Evolutionary conservation across 768 basidiomycete species (phyloP).

Genomic region (Mycena kentingensis): DNA sequence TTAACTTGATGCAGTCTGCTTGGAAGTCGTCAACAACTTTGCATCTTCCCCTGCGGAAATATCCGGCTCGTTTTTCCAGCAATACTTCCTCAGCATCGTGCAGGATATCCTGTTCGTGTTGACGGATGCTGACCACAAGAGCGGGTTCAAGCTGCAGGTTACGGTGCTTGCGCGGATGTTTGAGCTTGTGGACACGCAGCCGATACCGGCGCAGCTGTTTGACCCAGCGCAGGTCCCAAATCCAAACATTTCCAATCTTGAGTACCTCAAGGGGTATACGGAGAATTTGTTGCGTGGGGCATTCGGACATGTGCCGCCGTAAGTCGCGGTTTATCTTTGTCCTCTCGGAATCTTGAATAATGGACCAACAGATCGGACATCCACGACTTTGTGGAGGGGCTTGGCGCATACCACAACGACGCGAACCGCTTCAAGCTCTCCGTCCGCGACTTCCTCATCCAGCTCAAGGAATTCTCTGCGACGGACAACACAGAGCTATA

Average conservation of each 20-base stretch:
- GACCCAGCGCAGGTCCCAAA: slow-evolving; percentile 74
- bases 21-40: slow-evolving; percentile 96
- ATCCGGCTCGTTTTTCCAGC: slow-evolving; percentile 95
- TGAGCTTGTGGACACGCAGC: slow-evolving; percentile 82
- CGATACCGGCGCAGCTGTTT: slow-evolving; percentile 80
- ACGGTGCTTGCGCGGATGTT: slow-evolving; percentile 89
- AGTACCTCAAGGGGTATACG: slow-evolving; percentile 83
- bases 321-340: slow-evolving; percentile 30
- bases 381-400: slow-evolving; percentile 61
- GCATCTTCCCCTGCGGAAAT: slow-evolving; percentile 61
- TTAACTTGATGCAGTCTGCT: slow-evolving; percentile 59
- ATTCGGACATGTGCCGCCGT: slow-evolving; percentile 92
- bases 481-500: slow-evolving; percentile 91
- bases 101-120: slow-evolving; percentile 97
- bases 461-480: slow-evolving; percentile 90
- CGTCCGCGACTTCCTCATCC: slow-evolving; percentile 95
- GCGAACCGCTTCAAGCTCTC: slow-evolving; percentile 91
- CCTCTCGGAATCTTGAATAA: background rate
- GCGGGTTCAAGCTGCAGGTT: slow-evolving; percentile 94
- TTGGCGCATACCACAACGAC: slow-evolving; percentile 74
- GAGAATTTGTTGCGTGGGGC: slow-evolving; percentile 85
- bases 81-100: slow-evolving; percentile 89
- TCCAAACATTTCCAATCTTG: slow-evolving; percentile 70
- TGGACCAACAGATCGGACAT: slow-evolving; percentile 35
- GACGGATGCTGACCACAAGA: slow-evolving; percentile 98